Evolutionary conservation across 257 asterid genomes (phyloP), one percentile per base, ranked within the genome.

Genomic region (Rhazya stricta): DNA sequence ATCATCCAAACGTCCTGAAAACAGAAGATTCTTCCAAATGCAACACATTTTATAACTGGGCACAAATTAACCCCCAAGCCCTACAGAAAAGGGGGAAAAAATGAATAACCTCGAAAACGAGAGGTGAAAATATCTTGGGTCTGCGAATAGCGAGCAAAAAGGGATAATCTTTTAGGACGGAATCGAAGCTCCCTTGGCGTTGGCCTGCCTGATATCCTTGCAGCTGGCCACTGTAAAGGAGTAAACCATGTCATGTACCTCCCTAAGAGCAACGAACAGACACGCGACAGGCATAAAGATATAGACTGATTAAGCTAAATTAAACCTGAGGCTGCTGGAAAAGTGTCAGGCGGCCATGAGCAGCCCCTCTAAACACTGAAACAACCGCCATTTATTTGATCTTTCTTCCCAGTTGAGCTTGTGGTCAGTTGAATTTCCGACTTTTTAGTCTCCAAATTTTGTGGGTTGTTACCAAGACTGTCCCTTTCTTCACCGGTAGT

Each of bases 81-180:
- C 53, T 54, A 36, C 9, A 15, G 27, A 54, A 75, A 30, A 54
- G 36, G 58, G 3, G 2, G 13, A 57, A 2, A 3, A 37, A 27
- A 43, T 48, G 1, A 18, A 56, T 12, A 73, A 94, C 99, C 97
- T 91, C 91, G 99, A 82, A 92, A 78, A 77, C 99, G 96, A 82
- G 86, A 46, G 60, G 93, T 87, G 81, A 91, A 93, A 66, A 92
- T 71, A 76, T 90, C 97, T 81, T 79, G 96, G 61, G 92, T 75
- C 86, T 85, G 98, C 15, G 97, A 83, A 81, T 92, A 89, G 48
- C 93, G 90, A 76, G 97, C 93, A 39, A 60, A 68, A 69, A 87
- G 23, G 67, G 80, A 45, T 39, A 85, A 80, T 48, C 77, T 82
- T 57, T 51, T 77, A 54, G 79, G 72, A 34, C 75, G 79, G 62